Percentiles rank a stretch among this genome's conserved stretches.
Evolutionary conservation across 768 basidiomycete genomes (phyloP).

Genomic region (Myochromella boudieri): DNA sequence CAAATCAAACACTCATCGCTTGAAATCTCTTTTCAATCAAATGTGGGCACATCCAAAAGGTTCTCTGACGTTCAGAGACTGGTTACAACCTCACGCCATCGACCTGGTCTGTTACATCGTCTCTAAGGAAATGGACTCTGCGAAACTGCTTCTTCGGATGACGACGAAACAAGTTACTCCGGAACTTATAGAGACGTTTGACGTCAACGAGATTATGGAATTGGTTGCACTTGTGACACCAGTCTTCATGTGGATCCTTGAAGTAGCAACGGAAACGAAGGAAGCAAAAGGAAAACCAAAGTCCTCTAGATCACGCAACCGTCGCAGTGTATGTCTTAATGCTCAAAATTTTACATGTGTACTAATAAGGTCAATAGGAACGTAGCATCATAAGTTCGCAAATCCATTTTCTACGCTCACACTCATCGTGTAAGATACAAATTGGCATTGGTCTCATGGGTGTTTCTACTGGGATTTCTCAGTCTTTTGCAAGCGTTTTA

Average conservation of each 20-base stretch:
- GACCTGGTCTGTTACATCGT: constrained; percentile 17
- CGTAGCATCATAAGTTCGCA: constrained; percentile 2
- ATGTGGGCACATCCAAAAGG: neutral
- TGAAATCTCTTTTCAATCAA: neutral
- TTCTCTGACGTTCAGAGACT: neutral
- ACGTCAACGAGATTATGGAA: constrained; percentile 20
- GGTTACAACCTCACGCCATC: constrained; percentile 15
- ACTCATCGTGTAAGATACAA: constrained; percentile 4
- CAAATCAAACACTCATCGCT: neutral
- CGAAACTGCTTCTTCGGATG: constrained; percentile 14
- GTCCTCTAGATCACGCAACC: constrained; percentile 1
- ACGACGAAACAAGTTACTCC: constrained; percentile 15
- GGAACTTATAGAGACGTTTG: constrained; percentile 21
- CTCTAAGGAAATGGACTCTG: constrained; percentile 19
- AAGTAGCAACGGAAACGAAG: constrained; percentile 19
- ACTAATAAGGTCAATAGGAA: neutral
- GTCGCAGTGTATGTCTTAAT: neutral
- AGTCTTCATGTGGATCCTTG: constrained; percentile 16
- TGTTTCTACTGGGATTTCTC: constrained; percentile 5
- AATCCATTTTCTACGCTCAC: neutral
- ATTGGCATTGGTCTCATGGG: constrained; percentile 5
- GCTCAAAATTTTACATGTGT: neutral
- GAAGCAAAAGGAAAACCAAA: neutral
- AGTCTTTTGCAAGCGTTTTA: neutral
- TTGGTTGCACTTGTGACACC: constrained; percentile 16